Evolutionary conservation across 176 grass and related monocot genomes (phyloP), one percentile per base, ranked within the genome.

Genomic region (Eremochloa ophiuroides): DNA sequence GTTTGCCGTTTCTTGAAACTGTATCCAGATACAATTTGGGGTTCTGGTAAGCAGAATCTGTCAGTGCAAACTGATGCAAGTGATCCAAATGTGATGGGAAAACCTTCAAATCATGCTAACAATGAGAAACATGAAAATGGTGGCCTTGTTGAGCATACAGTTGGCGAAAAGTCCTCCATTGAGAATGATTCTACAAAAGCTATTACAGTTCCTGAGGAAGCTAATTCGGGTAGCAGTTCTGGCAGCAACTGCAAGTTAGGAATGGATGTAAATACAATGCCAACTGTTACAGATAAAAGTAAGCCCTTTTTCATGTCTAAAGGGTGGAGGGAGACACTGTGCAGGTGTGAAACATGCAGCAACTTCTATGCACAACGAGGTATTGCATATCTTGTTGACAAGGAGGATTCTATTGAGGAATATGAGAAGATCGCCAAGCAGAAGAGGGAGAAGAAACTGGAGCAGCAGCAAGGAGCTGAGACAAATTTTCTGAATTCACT

Each of bases 381-480:
- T 75, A 79, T 95, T 88, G 78, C 66, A 50, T 93, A 90, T 88
- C 86, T 99, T 62, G 80, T 73, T 20, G 83, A 99, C 26, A 93
- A 88, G 82, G 93, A 93, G 30, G 96, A 99, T 30, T 85, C 96
- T 59, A 95, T 99, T 38, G 93, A 82, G 82, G 96, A 91, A 87
- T 99, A 99, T 90, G 96, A 99, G 77, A 91, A 88, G 22, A 85
- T 93, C 55, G 96, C 85, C 22, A 95, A 91, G 66, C 82, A 88
- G 39, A 99, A 93, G 81, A 95, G 96, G 80, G 77, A 88, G 80
- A 90, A 93, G 73, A 99, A 95, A 64, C 90, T 99, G 84, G 87
- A 95, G 77, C 86, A 99, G 35, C 89, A 93, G 72, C 91, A 99
- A 93, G 93, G 96, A 83, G 93, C 76, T 82, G 91, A 91, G 85